Percentiles rank a stretch among this genome's conserved stretches.
Conservation (phyloP, 306 rosid species). For the Vigna angularis region DNA sequence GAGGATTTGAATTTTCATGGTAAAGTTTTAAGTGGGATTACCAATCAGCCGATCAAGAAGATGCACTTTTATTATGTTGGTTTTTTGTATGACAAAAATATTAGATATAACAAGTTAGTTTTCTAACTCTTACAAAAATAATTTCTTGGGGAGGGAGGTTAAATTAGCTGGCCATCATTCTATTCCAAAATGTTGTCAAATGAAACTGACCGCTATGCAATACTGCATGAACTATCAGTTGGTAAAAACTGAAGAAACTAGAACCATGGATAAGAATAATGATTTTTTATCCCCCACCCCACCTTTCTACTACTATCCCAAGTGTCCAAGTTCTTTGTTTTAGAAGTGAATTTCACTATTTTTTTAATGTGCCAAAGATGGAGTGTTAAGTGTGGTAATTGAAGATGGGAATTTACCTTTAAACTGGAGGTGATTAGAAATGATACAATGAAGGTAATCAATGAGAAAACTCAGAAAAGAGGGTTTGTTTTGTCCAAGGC, state of each 20-base stretch:
- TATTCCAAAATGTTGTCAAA: no score
- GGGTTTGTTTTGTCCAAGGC: constrained; percentile 4
- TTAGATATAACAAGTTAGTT: not conserved
- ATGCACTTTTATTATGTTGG: not conserved
- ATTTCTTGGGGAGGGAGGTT: not conserved
- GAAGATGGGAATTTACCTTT: not conserved
- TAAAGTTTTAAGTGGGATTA: constrained; percentile 7
- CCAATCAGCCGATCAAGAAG: not conserved
- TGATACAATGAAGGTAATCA: constrained; percentile 16
- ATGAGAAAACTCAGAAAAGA: not conserved
- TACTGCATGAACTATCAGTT: constrained; percentile 17
- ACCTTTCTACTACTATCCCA: not conserved
- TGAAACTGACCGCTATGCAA: not conserved
- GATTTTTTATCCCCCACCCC: not conserved
- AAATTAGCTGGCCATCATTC: no score
- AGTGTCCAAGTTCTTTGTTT: constrained; percentile 33
- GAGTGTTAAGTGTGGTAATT: not conserved
- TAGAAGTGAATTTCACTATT: constrained; percentile 14
- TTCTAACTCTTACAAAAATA: not conserved
- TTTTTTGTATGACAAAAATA: not conserved
- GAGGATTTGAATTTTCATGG: not conserved
- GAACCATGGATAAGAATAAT: not conserved
- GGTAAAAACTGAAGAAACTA: constrained; percentile 4
- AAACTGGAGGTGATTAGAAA: constrained; percentile 26
- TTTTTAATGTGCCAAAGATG: not conserved